Evolutionary conservation across 352 stramenopile genomes (phyloP), one percentile per base, ranked within the genome.

Genomic region (Globisporangium recalcitrans): DNA sequence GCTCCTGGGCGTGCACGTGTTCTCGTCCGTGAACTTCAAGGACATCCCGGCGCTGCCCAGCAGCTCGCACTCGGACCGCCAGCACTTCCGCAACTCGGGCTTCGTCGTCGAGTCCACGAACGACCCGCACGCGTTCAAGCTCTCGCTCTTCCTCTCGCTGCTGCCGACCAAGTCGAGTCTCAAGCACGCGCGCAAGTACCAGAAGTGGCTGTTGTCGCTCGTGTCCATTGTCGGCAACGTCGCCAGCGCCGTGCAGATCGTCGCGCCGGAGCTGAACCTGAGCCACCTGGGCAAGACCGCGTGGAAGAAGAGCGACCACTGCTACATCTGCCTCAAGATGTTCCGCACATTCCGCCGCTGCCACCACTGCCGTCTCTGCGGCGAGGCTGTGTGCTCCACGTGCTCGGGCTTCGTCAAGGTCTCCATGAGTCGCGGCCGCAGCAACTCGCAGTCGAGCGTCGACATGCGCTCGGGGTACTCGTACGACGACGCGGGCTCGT

Each of bases 311-410:
- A 88, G 77, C 62, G 73, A 86, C 62, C 65, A 76, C 63, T 91
- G 81, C 61, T 74, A 64, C 44, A 44, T 87, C 32, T 91, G 81
- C 44, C 62, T 85, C 53, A 86, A 86, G 68, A 71, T 65, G 27
- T 90, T 90, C 58, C 75, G 77, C 47, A 75, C 79, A 11, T 90
- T 93, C 65, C 75, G 80, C 1, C 70, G 70, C 52, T 79, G 77
- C 49, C 76, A 91, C 60, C 79, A 89, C 68, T 91, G 82, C 52
- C 82, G 82, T 0, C 77, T 91, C 48, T 91, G 82, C 55, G 82
- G 79, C 16, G 77, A 88, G 57, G 73, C 75, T 4, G 75, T 91
- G 14, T 91, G 79, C 51, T 73, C 68, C 36, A 75, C 73, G n/a
- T 91, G 82, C 64, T 90, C 80, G 14, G 80, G 66, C 47, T 81